Base-by-base conservation (phyloP, 805 yeast genomes). In the Hanseniaspora lachancei region DNA sequence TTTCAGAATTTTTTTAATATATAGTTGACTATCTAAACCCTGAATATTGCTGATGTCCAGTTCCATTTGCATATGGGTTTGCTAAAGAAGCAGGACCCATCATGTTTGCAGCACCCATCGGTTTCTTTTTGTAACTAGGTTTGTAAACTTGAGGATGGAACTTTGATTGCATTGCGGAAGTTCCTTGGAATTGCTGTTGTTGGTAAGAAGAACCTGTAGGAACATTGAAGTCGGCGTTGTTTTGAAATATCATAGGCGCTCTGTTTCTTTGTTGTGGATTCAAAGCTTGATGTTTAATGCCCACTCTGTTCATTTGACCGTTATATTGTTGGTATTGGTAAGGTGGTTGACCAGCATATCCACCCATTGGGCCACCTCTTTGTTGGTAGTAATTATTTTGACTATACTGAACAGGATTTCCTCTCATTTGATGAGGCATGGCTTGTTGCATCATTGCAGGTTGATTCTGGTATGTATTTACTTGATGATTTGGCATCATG, bases 211-310 rank as follows among this genome's bases (percentile, higher is more conserved):
- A 34, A 3, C 52, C 50, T 24, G 47, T 18, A 50, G 59, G 55
- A 32, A 42, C 43, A 52, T 52, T 49, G 64, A 78, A 77, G 60
- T 77, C 79, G 27, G 81, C 81, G 60, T 76, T 78, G 53, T 72
- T 70, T 42, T 72, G 69, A 54, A 78, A 63, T 57, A 77, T 62
- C 49, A 71, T 62, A 52, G 75, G 80, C 1, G 78, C 56, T 46
- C 56, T 44, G 41, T 53, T 48, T 38, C 50, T 40, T 36, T 53
- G 56, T 32, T 53, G 56, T 10, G 39, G 47, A 27, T 46, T 46
- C 20, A 53, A 24, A 10, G 41, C 50, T 46, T 44, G 49, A 15
- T 53, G 46, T 6, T 53, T 44, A 24, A 53, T 29, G 10, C 49
- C 56, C 5, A 23, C 29, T 44, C 50, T 53, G 27, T 46, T 38